Base-by-base conservation (phyloP, 2,329 filamentous ascomycete species). In the Xylaria sp. region DNA sequence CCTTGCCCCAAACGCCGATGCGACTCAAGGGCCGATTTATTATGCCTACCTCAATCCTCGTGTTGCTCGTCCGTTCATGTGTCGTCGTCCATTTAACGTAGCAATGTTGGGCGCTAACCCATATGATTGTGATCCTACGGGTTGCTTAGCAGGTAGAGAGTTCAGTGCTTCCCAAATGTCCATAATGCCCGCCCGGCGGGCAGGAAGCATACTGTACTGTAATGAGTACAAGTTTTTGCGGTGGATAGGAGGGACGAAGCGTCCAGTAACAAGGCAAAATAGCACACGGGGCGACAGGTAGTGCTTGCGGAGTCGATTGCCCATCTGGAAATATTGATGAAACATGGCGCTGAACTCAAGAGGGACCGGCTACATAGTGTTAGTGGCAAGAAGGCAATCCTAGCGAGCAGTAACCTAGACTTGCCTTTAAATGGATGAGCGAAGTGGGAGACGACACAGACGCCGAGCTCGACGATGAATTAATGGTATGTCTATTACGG, bases 201-300 rank as follows among this genome's bases (percentile, higher is more conserved):
- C 92, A 0, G 97, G 97, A 50, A 99, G 86, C 94, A 98, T 98
- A 82, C 94, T 97, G 81, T 99, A 99, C 82, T 99, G 96, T 76
- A 99, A 85, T 74, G 94, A 97, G 82, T 99, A 99, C 60, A 99
- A 85, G 77, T 96, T 97, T 78, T 94, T 95, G 62, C 97, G 89
- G 78, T 98, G 94, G 58, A 99, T 97, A 0, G 97, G 95, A 13
- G 95, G 96, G 1, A 98, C 94, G 73, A 98, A 98, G 70, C 92
- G 92, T 67, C 96, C 96, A 0, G 94, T 97, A 28, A 94, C 85
- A 1, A 99, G 90, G 76, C 94, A 96, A 48, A 97, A 86, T 57
- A 98, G 88, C 23, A 99, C 97, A 15, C 91, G 89, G 0, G 94
- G 94, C 0, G 94, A 95, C 52, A 98, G 86, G 80, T 99, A 99